Evolutionary conservation across 2,329 filamentous ascomycete genomes (phyloP), one percentile per base, ranked within the genome.

Genomic region (Sphaceloma murrayae): DNA sequence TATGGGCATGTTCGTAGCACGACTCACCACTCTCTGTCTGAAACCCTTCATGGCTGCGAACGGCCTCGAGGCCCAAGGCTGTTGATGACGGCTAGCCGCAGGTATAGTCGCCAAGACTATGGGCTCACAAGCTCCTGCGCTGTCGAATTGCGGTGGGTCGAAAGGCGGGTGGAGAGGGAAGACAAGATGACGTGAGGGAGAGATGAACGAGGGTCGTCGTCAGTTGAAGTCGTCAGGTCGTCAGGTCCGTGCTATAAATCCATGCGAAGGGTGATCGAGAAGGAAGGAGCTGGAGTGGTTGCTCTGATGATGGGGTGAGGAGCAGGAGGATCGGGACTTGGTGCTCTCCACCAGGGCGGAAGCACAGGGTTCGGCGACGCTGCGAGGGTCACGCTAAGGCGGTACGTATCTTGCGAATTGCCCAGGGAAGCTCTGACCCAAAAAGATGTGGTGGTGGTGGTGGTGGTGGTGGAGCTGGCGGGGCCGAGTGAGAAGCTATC

Each of bases 11-110:
- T n/a, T n/a, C n/a, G n/a, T n/a, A n/a, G n/a, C n/a, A n/a, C n/a
- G 53, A 78, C 85, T 75, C 78, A 94, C 87, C 74, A 95, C 87
- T 82, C 85, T 85, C 74, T 94, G 86, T 69, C 87, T 84, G 68
- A 96, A 94, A 65, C 86, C 84, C 73, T 94, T 95, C 89, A 96
- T 95, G 68, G 50, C 59, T 52, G 45, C 38, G 46, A 14, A 29
- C 13, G 14, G 33, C 14, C 32, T 46, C 17, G 34, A 29, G 30
- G 40, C 32, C 3, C 31, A 13, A 24, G 13, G 14, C 14, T 18
- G 24, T 16, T 26, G 18, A 31, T 32, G 39, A 44, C 24, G 43
- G 24, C 32, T 30, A 21, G 30, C 13, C n/a, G 46, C 43, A 38
- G 19, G 29, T 31, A 9, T 32, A 21, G 24, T 34, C 5, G 46